Base-by-base conservation (phyloP, 2,329 filamentous ascomycete genomes). In the Xylaria polymorpha region DNA sequence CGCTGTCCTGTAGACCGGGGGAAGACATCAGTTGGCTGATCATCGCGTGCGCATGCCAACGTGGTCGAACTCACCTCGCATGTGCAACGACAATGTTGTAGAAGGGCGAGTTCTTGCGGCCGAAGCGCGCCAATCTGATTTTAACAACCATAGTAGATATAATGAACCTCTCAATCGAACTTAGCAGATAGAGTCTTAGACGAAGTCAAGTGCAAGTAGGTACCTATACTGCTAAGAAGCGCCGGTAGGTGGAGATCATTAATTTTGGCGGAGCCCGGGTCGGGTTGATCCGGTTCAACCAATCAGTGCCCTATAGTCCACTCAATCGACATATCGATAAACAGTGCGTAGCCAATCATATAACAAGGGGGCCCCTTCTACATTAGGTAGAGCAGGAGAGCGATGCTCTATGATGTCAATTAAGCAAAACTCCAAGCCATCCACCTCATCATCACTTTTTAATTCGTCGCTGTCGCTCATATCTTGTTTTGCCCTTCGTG, bases 71-170 rank as follows among this genome's bases (percentile, higher is more conserved):
- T 73, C 87, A 97, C 93, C 94, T 91, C 56, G 94, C 94, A 78
- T 98, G 95, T 18, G 94, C 89, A 73, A 99, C 93, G 74, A 98
- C 94, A 72, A 99, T 98, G 84, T 99, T 99, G 87, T 97, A 99
- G 76, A 98, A 92, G 2, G 96, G 95, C n/a, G 88, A 81, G 80
- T 97, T 94, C 73, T 88, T 90, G 81, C 92, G 93, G 79, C 94
- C 94, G 81, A 98, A 97, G 81, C 96, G 94, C 76, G 96, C 93
- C 75, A 99, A 90, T 68, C 96, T 92, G 81, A 99, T 96, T 81
- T 92, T 92, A 77, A 99, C 87, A 71, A 98, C 95, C 96, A 99
- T 97, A 61, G 51, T 60, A 60, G 44, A 32, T 61, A 22, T 51
- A 18, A 39, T 51, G 46, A 48, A 43, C 7, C 41, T 35, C 48